Base-by-base conservation (phyloP, 768 basidiomycete species). In the Tylopilus vinaceipallidus region DNA sequence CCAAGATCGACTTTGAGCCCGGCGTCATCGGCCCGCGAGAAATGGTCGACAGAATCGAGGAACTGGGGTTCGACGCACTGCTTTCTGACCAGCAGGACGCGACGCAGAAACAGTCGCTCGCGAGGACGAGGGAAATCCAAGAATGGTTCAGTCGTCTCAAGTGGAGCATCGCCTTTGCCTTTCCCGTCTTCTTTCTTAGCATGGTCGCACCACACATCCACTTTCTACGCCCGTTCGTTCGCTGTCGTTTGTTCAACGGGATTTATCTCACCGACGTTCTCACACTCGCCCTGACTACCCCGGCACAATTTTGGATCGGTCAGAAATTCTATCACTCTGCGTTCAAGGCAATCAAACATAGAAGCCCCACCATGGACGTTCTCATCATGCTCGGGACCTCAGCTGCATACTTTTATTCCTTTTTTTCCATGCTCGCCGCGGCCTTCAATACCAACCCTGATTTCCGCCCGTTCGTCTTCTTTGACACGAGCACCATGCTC, bases 401-500 rank as follows among this genome's bases (percentile, higher is more conserved):
- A 1, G 86, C 95, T 0, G 91, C 97, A 8, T 98, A 95, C 66
- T 76, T 86, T 57, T 99, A 98, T 70, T 98, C 95, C 1, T 52
- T 93, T 22, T 69, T 81, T 52, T 70, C 79, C 39, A 78, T 99
- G 75, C 37, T 90, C 52, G 72, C 73, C 42, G 87, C 91, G 6
- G 65, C 76, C 4, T 77, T 86, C 68, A 82, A 83, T 60, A 68
- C 75, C 5, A 80, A 86, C 10, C 77, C 85, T 0, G 77, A 77
- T 36, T 91, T 78, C 64, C 85, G 81, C 17, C 95, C 97, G 2
- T 80, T 87, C 65, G 79, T 93, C 38, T 98, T 98, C 72, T 98
- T 98, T 73, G 97, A 99, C 71, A 98, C 97, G 2, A 97, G 92
- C 62, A 97, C 97, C 17, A 98, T 98, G 97, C 75, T 99, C 53